These are phyloP conservation scores for Colletotrichum ledebouriae DNA, from an alignment of 2,329 filamentous ascomycete species.

Conservation along the genomic window DNA sequence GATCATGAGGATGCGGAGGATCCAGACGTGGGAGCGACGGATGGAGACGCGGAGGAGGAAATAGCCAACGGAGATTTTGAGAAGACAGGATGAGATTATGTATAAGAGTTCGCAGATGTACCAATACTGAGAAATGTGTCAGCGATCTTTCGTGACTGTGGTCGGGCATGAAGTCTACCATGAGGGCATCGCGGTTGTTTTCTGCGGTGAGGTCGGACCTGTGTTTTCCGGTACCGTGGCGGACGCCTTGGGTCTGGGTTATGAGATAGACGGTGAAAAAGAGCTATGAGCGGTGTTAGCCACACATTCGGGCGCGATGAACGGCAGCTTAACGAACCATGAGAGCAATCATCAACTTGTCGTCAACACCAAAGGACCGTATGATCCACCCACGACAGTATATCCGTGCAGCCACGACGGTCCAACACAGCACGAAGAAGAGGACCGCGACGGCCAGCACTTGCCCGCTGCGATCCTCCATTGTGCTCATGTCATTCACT, in stretches of 20 bases:
- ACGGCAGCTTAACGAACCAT: constrained; percentile 45
- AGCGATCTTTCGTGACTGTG: neutral
- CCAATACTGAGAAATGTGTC: constrained; percentile 47
- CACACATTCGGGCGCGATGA: constrained; percentile 20
- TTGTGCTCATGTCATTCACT: constrained; percentile 28
- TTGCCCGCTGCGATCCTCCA: constrained; percentile 45
- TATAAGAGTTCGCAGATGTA: constrained; percentile 60
- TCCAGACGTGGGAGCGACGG: constrained; percentile 50
- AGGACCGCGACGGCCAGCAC: constrained; percentile 47
- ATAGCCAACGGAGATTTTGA: constrained; percentile 58
- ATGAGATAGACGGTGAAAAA: constrained; percentile 46
- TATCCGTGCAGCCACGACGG: constrained; percentile 48
- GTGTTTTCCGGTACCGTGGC: constrained; percentile 48
- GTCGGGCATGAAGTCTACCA: constrained; percentile 44
- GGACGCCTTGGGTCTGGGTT: constrained; percentile 46
- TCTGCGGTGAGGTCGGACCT: constrained; percentile 41
- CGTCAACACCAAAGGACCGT: constrained; percentile 51
- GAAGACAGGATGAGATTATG: constrained; percentile 50
- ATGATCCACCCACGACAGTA: constrained; percentile 51
- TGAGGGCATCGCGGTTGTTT: constrained; percentile 48
- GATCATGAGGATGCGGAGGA: constrained; percentile 53
- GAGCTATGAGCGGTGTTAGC: constrained; percentile 38
- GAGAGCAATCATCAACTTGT: constrained; percentile 51
- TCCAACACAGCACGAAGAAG: constrained; percentile 53
- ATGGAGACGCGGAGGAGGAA: constrained; percentile 59